Evolutionary conservation across 2,329 filamentous ascomycete genomes (phyloP), one percentile per base, ranked within the genome.

Genomic region (Penicillium sp.): DNA sequence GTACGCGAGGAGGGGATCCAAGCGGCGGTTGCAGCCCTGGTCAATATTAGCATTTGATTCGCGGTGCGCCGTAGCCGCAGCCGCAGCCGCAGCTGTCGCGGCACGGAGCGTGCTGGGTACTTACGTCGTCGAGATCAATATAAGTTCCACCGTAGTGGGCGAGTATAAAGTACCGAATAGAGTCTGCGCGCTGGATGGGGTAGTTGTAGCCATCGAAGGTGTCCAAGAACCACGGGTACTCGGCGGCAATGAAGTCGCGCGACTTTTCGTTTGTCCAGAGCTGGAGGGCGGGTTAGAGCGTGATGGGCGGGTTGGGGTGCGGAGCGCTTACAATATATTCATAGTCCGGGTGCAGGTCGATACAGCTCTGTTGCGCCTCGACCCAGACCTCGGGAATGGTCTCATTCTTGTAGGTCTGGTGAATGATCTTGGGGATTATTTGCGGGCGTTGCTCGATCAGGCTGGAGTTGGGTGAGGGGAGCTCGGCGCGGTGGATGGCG

Each of bases 121-220:
- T 43, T 71, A 83, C 82, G 71, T 86, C 86, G 71, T 94, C 90
- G 45, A 93, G 76, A 67, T 94, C 90, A 62, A 93, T 86, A 72
- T 93, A 93, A 52, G 91, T 86, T 39, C 90, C 90, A 52, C 90
- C 90, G 68, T 85, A 92, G 72, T 90, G 84, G 49, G 86, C 81
- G 31, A 94, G 80, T 18, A 92, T 81, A 69, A 93, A 92, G 75
- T 93, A 93, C 47, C 90, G 83, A 64, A 93, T 89, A 5, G 88
- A 81, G 67, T 93, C 90, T 52, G 89, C 88, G 57, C 89, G 84
- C 74, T 92, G 88, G 60, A 93, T 91, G 11, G 87, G 85, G 71
- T 87, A 90, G 31, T 79, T 81, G 74, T 92, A 93, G 65, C 81
- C 81, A 67, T 90, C 86, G 67, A 89, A 94, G 0, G 87, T 90